A percentile compares a stretch with the other conserved stretches of the same genome.
Conservation (phyloP, 768 basidiomycete genomes). For the Melanogaster broomeanus region DNA sequence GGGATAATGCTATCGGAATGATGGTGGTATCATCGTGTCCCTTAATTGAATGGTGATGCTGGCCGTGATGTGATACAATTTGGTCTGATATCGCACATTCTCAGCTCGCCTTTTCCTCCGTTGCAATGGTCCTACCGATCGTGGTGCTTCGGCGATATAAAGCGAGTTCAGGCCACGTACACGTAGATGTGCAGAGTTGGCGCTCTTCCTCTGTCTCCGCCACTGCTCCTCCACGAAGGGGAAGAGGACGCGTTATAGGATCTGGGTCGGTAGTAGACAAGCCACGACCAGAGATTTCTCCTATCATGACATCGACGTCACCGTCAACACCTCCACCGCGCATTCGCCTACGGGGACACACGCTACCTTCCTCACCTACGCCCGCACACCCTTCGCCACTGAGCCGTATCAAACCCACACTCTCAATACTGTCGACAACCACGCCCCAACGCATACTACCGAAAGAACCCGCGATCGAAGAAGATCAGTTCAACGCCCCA, state of each 20-base stretch:
- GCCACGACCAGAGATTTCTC: background rate
- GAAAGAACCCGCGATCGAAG: background rate
- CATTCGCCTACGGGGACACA: background rate
- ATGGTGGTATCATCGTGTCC: too few species aligned
- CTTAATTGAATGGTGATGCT: too few species aligned
- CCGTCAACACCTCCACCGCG: background rate
- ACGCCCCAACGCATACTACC: too few species aligned
- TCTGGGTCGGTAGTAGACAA: background rate
- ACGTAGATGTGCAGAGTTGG: background rate
- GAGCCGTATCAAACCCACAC: background rate
- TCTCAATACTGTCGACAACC: background rate
- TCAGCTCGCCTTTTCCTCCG: conserved; percentile 13
- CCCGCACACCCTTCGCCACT: background rate
- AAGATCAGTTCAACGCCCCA: conserved; percentile 48
- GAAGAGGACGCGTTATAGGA: background rate
- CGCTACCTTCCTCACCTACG: background rate
- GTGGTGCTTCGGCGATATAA: conserved; percentile 12
- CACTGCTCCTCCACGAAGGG: conserved; percentile 8
- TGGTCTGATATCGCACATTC: too few species aligned
- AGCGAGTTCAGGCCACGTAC: background rate
- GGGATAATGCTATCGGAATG: too few species aligned
- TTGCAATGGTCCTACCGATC: conserved; percentile 12
- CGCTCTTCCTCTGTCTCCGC: background rate
- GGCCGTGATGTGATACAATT: too few species aligned
- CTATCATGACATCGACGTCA: background rate